Evolutionary conservation across 2,329 filamentous ascomycete species (phyloP), one percentile per base, ranked within the genome.

Genomic region (Cucurbitaria berberidis): DNA sequence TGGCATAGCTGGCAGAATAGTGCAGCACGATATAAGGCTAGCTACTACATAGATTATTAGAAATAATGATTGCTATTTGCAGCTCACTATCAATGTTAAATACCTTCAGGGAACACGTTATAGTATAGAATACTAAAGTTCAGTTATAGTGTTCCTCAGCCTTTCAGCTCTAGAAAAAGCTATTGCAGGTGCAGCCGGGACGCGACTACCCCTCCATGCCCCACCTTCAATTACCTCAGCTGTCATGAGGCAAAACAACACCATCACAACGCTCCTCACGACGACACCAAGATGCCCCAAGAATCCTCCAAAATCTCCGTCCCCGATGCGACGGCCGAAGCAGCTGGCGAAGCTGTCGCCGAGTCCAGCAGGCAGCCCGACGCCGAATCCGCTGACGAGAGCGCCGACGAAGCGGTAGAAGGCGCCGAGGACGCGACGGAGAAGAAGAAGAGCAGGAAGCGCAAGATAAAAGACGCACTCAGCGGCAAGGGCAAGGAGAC

Each of bases 401-500:
- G 66, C 68, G 63, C 59, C 60, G 57, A 67, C 55, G 58, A 73
- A 61, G 59, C 72, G 70, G 74, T 68, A 81, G 68, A 66, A 32
- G 68, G 62, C 18, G 66, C 54, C 10, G 65, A 69, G 51, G 58
- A 59, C 18, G 65, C 70, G 13, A 58, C 69, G 50, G 84, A 85
- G 76, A 89, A 87, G 74, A 86, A 85, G 78, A 85, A 82, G 78
- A 86, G 81, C 60, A 86, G 87, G 79, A 84, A 82, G 73, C 82
- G 84, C 76, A 86, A 86, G 78, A 76, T 83, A 59, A 82, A 82
- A 67, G 74, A 77, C 18, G 71, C 77, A 5, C 57, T 74, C 26
- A 67, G 66, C 10, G 70, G 70, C 66, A 72, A 65, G 53, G 68
- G 66, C n/a, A 73, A 73, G 53, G 60, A 59, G 22, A 63, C 62